A percentile compares a stretch with the other conserved stretches of the same genome.
Conservation (phyloP, 305 asterid genomes). For the Andrographis paniculata region DNA sequence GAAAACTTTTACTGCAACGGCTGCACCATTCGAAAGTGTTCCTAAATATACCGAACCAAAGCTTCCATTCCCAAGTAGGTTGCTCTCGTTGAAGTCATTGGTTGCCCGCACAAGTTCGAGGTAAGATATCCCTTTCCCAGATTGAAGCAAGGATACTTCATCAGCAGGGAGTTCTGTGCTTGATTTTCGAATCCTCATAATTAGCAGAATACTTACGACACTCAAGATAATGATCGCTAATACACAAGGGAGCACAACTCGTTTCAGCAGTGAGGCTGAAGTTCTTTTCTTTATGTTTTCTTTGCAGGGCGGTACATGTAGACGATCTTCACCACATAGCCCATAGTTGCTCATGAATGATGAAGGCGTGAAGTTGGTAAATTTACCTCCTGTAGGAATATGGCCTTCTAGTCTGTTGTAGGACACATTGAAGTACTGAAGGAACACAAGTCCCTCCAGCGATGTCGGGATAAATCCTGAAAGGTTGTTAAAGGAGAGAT, state of each 20-base stretch:
- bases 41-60: conserved; percentile 4
- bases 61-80: conserved; percentile 2
- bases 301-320: neutral
- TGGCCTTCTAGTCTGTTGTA: conserved; percentile 8
- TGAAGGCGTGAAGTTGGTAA: neutral
- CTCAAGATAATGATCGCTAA: neutral
- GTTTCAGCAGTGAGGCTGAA: conserved; percentile 2
- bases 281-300: neutral
- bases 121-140: neutral
- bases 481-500: neutral
- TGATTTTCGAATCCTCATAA: neutral
- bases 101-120: conserved; percentile 1
- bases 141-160: neutral
- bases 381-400: conserved; percentile 3
- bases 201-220: neutral
- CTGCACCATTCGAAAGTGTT: neutral
- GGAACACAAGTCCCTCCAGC: neutral
- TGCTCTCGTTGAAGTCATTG: conserved; percentile 1
- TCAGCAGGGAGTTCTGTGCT: neutral
- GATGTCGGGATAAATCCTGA: conserved; percentile 1
- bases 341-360: neutral
- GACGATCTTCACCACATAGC: neutral
- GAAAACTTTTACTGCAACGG: neutral
- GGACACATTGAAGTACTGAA: conserved; percentile 5
- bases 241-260: neutral